Evolutionary conservation across 495 filamentous ascomycete genomes (phyloP).

Genomic region (Bombardia bombarda): DNA sequence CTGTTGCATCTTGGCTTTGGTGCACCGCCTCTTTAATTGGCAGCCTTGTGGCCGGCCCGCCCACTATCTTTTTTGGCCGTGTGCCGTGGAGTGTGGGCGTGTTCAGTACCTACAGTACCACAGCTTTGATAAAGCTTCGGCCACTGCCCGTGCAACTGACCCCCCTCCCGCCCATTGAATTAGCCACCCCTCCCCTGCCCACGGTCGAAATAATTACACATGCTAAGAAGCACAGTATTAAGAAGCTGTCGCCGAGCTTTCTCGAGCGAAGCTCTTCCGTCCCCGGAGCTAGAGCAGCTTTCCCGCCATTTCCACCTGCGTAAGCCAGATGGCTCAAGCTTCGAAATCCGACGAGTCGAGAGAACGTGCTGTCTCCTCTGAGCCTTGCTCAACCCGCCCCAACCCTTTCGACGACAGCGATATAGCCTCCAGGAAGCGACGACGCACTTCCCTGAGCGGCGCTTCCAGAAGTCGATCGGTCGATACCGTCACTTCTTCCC

Average conservation of each 20-base stretch:
- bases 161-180: neutral
- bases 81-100: neutral
- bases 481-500: conserved; percentile 27
- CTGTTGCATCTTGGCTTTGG: neutral
- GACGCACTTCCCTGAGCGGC: conserved; percentile 34
- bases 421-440: conserved; percentile 44
- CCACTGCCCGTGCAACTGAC: neutral
- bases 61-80: neutral
- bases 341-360: conserved; percentile 39
- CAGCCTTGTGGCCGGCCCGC: neutral
- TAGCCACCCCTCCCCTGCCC: neutral
- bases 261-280: conserved; percentile 24
- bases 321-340: conserved; percentile 47
- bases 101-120: neutral
- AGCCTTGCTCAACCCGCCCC: conserved; percentile 49
- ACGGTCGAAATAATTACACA: conserved; percentile 12
- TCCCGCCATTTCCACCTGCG: conserved; percentile 13
- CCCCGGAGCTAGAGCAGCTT: conserved; percentile 19
- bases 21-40: neutral
- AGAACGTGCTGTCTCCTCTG: conserved; percentile 51
- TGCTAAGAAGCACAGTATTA: conserved; percentile 22
- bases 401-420: conserved; percentile 50
- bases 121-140: neutral
- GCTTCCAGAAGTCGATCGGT: conserved; percentile 34
- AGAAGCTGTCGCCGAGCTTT: conserved; percentile 29